Base-by-base conservation (phyloP, 2,329 filamentous ascomycete genomes). In the Neobulgaria alba region DNA sequence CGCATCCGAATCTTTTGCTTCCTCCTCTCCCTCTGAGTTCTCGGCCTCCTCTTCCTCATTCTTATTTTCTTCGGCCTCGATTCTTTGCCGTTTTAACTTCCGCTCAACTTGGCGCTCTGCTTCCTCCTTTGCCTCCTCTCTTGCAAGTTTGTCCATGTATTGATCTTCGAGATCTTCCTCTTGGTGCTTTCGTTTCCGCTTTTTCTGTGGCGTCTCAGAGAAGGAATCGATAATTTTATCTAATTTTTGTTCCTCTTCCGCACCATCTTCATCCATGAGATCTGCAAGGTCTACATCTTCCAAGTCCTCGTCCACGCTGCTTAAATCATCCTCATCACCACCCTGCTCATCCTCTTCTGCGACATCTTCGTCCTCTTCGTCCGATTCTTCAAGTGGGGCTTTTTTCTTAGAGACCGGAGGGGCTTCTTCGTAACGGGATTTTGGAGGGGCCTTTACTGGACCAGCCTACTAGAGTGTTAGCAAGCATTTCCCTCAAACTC, bases 161-260 rank as follows among this genome's bases (percentile, higher is more conserved):
- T 73, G 75, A 42, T 70, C 73, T 56, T 88, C 84, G 2, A 88
- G 63, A 41, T 85, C 77, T 17, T 85, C 73, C 9, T 81, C 75
- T 21, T 82, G 72, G 41, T 69, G 58, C 38, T 65, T 79, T 43
- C 81, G 70, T 65, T 83, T 85, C 46, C 80, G 71, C 60, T 83
- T 84, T 20, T 73, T 68, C 20, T 56, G 52, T 8, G 50, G 41
- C 54, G 61, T 49, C 57, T 43, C 38, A 10, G 36, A 57, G 8
- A 75, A 69, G 41, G 63, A 61, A 41, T 71, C 68, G 26, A 60
- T 39, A 36, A 61, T 63, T 41, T 69, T 66, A 52, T 68, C 58
- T 52, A 54, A 61, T 54, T 62, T 48, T 51, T 61, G 54, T 29
- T 46, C 49, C 12, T 64, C 57, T 47, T 65, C 61, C 19, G 60